Evolutionary conservation across 208 protist species (phyloP).

Genomic region (Endotrypanum monterogeii): DNA sequence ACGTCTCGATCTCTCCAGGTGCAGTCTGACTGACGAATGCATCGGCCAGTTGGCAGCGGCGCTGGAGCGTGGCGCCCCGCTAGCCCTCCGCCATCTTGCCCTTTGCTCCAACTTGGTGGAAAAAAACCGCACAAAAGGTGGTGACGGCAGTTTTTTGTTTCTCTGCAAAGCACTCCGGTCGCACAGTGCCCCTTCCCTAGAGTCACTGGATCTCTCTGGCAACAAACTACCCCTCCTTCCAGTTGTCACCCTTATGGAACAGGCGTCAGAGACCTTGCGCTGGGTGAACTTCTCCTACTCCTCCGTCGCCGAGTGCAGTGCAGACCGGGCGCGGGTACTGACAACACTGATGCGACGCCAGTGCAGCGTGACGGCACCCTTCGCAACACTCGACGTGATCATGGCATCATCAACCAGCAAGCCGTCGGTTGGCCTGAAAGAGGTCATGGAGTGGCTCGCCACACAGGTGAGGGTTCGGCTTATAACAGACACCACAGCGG

Average conservation of each 20-base stretch:
- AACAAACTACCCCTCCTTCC: slow-evolving; percentile 59
- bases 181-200: slow-evolving; percentile 46
- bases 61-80: slow-evolving; percentile 38
- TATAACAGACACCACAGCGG: slow-evolving; percentile 8
- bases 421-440: slow-evolving; percentile 27
- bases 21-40: slow-evolving; percentile 42
- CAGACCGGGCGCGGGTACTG: slow-evolving; percentile 44
- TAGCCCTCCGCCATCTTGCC: slow-evolving; percentile 46
- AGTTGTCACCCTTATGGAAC: slow-evolving; percentile 59
- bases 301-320: slow-evolving; percentile 44
- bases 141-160: slow-evolving; percentile 46
- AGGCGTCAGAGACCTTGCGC: slow-evolving; percentile 44
- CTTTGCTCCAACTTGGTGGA: slow-evolving; percentile 51
- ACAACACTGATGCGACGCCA: slow-evolving; percentile 54
- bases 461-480: slow-evolving; percentile 23
- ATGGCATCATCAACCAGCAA: slow-evolving; percentile 17
- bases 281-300: slow-evolving; percentile 49
- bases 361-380: slow-evolving; percentile 7
- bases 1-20: slow-evolving; percentile 39
- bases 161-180: slow-evolving; percentile 68
- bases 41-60: slow-evolving; percentile 45
- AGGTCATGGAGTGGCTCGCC: slow-evolving; percentile 29
- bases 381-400: slow-evolving; percentile 20
- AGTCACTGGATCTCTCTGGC: slow-evolving; percentile 49
- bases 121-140: slow-evolving; percentile 25